Percentiles rank a stretch among this genome's conserved stretches.
Evolutionary conservation across 2,329 filamentous ascomycete genomes (phyloP).

Genomic region (Tetracladium maxilliforme): DNA sequence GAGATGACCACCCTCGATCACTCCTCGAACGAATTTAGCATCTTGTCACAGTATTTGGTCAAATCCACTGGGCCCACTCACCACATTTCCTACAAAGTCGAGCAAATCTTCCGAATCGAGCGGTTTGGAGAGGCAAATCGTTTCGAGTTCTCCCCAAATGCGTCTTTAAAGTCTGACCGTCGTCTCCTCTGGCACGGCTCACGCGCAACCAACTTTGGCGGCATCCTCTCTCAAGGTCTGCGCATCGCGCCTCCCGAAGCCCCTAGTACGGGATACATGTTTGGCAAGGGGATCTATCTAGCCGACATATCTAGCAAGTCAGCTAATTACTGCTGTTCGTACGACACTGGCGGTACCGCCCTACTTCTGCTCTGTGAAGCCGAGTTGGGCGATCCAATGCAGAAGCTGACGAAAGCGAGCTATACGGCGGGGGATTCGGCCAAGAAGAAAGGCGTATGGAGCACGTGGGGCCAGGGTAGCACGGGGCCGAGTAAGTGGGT

Average conservation of each 20-base stretch:
- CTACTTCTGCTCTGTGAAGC: constrained; percentile 75
- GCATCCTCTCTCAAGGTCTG: constrained; percentile 75
- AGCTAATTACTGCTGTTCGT: constrained; percentile 57
- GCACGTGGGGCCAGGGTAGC: constrained; percentile 57
- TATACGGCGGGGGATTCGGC: constrained; percentile 52
- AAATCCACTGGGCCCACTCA: constrained; percentile 57
- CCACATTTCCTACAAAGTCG: constrained; percentile 38
- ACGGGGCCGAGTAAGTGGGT: constrained; percentile 58
- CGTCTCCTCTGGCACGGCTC: constrained; percentile 82
- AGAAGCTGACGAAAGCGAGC: constrained; percentile 39
- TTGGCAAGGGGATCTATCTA: constrained; percentile 80
- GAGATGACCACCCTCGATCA: constrained; percentile 70
- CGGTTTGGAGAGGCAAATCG: constrained; percentile 57
- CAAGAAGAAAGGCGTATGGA: constrained; percentile 39
- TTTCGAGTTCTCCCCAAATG: no score
- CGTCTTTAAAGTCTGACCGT: no score
- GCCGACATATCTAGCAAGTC: constrained; percentile 78
- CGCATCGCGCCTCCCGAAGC: constrained; percentile 82
- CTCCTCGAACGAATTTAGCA: constrained; percentile 55
- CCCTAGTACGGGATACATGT: constrained; percentile 72
- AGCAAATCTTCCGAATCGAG: constrained; percentile 73
- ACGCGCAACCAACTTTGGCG: constrained; percentile 69
- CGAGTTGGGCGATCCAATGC: constrained; percentile 63
- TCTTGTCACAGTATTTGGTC: constrained; percentile 52
- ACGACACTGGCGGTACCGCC: constrained; percentile 50